A percentile compares a stretch with the other conserved stretches of the same genome.
Conservation (phyloP, 441 rosid genomes). For the Brassica hybrid region DNA sequence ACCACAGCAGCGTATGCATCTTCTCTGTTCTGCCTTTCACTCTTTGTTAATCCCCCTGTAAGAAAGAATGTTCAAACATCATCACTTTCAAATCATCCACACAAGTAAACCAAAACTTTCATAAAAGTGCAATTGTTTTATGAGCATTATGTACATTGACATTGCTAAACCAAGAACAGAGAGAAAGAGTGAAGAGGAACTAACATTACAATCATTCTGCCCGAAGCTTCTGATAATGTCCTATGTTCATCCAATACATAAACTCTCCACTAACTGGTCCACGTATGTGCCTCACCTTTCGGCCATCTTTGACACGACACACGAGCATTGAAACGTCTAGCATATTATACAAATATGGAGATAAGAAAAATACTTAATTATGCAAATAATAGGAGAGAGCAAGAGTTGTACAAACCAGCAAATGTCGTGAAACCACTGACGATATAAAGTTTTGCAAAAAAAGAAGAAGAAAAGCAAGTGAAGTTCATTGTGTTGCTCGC, state of each 20-base stretch:
- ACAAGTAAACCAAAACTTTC: background rate
- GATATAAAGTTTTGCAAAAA: no score
- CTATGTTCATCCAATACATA: slow-evolving; percentile 91
- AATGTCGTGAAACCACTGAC: no score
- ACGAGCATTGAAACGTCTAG: no score
- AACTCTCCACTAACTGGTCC: slow-evolving; percentile 54
- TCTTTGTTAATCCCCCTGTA: background rate
- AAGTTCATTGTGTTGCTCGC: background rate
- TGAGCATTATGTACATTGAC: background rate
- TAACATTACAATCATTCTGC: slow-evolving; percentile 57
- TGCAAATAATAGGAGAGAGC: no score
- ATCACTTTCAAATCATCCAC: background rate
- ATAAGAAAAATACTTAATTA: no score
- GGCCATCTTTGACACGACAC: no score
- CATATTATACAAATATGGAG: no score
- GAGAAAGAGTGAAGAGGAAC: background rate
- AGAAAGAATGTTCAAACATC: background rate
- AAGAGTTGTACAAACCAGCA: no score
- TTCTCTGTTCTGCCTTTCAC: background rate
- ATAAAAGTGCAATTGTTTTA: background rate
- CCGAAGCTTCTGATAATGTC: slow-evolving; percentile 69
- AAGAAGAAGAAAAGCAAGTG: background rate
- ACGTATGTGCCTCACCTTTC: no score
- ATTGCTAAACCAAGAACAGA: background rate
- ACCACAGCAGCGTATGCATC: background rate